Percentiles rank a stretch among this genome's conserved stretches.
These are phyloP conservation scores for Streptanthus diversifolius DNA, from an alignment of 345 rosid species.

Conservation along the genomic window DNA sequence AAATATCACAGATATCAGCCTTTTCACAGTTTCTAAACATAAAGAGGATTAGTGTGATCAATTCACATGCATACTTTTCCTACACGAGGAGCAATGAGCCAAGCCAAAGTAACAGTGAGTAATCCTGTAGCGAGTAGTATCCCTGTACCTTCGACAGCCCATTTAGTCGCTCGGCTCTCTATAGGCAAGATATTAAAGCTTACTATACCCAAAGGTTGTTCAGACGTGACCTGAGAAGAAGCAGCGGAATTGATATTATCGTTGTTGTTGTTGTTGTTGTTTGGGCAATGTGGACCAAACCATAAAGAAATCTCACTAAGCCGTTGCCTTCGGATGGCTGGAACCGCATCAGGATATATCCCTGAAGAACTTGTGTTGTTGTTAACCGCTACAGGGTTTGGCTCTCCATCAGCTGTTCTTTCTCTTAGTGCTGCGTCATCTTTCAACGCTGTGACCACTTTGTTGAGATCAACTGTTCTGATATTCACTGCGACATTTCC, in stretches of 20 bases:
- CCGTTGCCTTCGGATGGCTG: constrained; percentile 83
- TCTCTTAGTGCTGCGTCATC: constrained; percentile 73
- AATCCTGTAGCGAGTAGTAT: constrained; percentile 87
- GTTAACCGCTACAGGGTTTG: constrained; percentile 52
- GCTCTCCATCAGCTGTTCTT: constrained; percentile 78
- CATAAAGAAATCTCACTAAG: constrained; percentile 83
- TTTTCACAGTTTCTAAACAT: not conserved
- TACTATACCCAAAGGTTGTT: constrained; percentile 50
- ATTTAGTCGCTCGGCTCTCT: constrained; percentile 73
- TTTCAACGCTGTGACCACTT: constrained; percentile 61
- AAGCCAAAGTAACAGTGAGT: constrained; percentile 82
- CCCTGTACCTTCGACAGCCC: constrained; percentile 96
- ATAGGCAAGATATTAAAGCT: constrained; percentile 47
- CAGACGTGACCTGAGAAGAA: constrained; percentile 55
- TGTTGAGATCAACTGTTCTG: constrained; percentile 54
- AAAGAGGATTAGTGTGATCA: not conserved
- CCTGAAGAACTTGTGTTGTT: constrained; percentile 38
- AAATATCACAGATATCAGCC: not conserved
- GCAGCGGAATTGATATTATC: constrained; percentile 33
- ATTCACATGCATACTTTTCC: constrained; percentile 65
- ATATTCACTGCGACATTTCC: constrained; percentile 61
- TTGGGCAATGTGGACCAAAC: constrained; percentile 58
- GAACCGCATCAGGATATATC: constrained; percentile 90
- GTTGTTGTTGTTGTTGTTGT: constrained; percentile 32
- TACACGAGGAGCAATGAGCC: constrained; percentile 95